Evolutionary conservation across 2,329 filamentous ascomycete species (phyloP), one percentile per base, ranked within the genome.

Genomic region (Colletotrichum sp.): DNA sequence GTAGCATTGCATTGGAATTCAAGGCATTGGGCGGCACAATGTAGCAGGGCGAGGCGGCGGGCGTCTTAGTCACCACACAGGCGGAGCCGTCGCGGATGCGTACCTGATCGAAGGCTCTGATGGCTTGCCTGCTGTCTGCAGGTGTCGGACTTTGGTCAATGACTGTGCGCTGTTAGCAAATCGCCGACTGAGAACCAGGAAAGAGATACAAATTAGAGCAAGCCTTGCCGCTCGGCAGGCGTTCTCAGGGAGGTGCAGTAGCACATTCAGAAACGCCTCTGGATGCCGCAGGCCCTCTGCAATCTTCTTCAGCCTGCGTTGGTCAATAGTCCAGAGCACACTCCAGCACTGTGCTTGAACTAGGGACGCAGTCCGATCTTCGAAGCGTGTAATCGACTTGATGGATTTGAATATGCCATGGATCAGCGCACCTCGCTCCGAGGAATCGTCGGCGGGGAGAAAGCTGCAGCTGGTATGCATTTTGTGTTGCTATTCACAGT

Each of bases 231-330:
- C 12, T 13, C 44, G 6, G n/a, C 6, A 21, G 44, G n/a, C n/a
- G 6, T 52, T 21, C 6, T 52, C n/a, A 0, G n/a, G 44, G 44
- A 52, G 0, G 10, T 52, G 10, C n/a, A 52, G n/a, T n/a, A 52
- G 6, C 44, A 52, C 44, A 0, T 2, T 2, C 0, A 21, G 3
- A 13, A 24, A 12, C 5, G 44, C 44, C 44, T 52, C n/a, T 52
- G 44, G 44, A 13, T 21, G 10, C 44, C 12, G n/a, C 44, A 21
- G 44, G 10, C 21, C n/a, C 44, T 13, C 7, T 21, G 10, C n/a
- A 21, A 52, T 52, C 0, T 2, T 52, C 44, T 24, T 1, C 0
- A 52, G 44, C 44, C n/a, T 52, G 0, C n/a, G n/a, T 21, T 3
- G 44, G n/a, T 52, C n/a, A 0, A 52, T 52, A 13, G 16, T 52